Conservation (phyloP, 2,329 filamentous ascomycete species). For the Apiospora hydei region DNA sequence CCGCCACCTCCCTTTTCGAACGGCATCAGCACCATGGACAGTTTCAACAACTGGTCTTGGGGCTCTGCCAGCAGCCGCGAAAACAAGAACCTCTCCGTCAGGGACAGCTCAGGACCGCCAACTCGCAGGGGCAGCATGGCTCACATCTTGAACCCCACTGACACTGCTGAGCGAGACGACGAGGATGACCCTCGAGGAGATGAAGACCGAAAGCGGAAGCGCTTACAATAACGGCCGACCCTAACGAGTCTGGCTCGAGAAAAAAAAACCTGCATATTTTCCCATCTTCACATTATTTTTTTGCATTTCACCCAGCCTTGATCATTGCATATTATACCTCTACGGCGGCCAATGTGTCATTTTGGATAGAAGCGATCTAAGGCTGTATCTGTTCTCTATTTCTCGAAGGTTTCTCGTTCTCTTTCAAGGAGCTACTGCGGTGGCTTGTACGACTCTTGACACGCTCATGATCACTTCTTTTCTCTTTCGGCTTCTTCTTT, state of each 20-base stretch:
- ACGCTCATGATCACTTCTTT: conserved; percentile 14
- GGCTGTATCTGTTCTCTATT: conserved; percentile 14
- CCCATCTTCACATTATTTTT: neutral
- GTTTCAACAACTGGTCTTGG: conserved; percentile 60
- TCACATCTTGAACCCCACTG: conserved; percentile 68
- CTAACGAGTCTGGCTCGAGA: neutral
- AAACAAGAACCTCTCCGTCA: conserved; percentile 57
- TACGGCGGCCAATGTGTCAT: conserved; percentile 18
- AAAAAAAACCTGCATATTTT: neutral
- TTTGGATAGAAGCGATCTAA: conserved; percentile 20
- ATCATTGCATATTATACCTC: conserved; percentile 25
- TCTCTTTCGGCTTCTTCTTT: conserved; percentile 4
- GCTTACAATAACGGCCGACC: conserved; percentile 52
- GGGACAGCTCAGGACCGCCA: conserved; percentile 63
- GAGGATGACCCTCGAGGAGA: conserved; percentile 64
- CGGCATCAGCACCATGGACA: conserved; percentile 57
- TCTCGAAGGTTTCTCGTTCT: conserved; percentile 1
- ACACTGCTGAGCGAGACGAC: conserved; percentile 61
- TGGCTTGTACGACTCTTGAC: conserved; percentile 18
- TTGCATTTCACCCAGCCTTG: conserved; percentile 5
- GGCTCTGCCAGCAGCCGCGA: conserved; percentile 54
- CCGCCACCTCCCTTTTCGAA: conserved; percentile 60
- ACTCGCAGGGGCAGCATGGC: conserved; percentile 68
- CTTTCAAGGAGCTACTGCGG: conserved; percentile 1
- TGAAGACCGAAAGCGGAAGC: conserved; percentile 68